Evolutionary conservation across 208 protist species (phyloP).

Genomic region (Trypanosoma theileri): DNA sequence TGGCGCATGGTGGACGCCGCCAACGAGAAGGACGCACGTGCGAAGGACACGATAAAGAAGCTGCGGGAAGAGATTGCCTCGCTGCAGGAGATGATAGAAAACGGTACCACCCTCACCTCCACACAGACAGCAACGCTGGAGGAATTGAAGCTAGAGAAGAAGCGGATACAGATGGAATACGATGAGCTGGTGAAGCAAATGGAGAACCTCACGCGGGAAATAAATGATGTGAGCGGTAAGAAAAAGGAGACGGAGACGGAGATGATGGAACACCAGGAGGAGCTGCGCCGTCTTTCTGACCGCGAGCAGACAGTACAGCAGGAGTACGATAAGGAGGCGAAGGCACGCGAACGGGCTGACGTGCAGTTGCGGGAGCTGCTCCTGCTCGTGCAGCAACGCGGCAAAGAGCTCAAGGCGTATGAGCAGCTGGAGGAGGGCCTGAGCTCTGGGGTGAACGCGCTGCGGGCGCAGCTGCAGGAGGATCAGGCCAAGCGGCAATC

Average conservation of each 20-base stretch:
- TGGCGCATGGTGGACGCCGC: conserved; percentile 97
- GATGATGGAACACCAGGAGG: conserved; percentile 56
- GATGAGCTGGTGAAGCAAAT: conserved; percentile 92
- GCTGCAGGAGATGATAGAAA: conserved; percentile 92
- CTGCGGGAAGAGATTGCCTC: conserved; percentile 95
- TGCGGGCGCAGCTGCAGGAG: conserved; percentile 67
- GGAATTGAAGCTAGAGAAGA: conserved; percentile 93
- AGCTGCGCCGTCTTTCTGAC: conserved; percentile 54
- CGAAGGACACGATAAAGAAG: conserved; percentile 95
- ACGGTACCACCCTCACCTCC: conserved; percentile 85
- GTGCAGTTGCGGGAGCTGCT: conserved; percentile 87
- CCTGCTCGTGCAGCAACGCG: conserved; percentile 63
- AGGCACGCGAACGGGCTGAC: conserved; percentile 89
- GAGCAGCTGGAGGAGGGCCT: conserved; percentile 36
- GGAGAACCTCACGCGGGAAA: conserved; percentile 72
- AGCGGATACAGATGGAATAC: conserved; percentile 91
- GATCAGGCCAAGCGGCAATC: conserved; percentile 52
- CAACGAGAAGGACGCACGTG: conserved; percentile 96
- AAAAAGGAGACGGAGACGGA: conserved; percentile 45
- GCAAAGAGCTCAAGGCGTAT: conserved; percentile 60
- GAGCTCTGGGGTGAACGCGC: conserved; percentile 29
- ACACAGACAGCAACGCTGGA: conserved; percentile 94
- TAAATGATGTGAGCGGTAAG: conserved; percentile 51
- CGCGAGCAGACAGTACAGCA: conserved; percentile 55
- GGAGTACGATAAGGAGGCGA: conserved; percentile 86